Evolutionary conservation across 352 stramenopile species (phyloP), one percentile per base, ranked within the genome.

Genomic region (Phytophthora kernoviae): DNA sequence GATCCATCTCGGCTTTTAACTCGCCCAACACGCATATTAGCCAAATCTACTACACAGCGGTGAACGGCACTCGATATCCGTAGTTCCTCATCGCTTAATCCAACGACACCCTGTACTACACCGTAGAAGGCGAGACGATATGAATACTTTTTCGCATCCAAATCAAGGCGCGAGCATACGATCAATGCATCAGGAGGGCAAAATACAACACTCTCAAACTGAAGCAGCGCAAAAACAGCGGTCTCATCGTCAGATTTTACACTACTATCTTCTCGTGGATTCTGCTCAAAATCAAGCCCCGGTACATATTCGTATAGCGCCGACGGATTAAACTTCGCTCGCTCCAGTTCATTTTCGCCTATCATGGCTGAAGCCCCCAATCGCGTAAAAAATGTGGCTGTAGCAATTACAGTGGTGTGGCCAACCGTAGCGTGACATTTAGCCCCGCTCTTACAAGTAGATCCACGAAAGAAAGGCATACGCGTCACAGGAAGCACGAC

Each of bases 91-190:
- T 48, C 10, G 9, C 56, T 48, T 5, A 55, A 55, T 2, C 61
- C 63, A 15, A 88, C 75, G n/a, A 81, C 58, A 4, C 60, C 65
- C 5, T 75, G 56, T 17, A 94, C 58, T 11, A 49, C 55, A 0
- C 83, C 87, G 41, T 93, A 77, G 45, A 94, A 94, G 6, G 81
- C 84, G 21, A 96, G 57, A 5, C 87, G 85, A 62, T 84, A 94
- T 4, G 74, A 52, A 40, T 77, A 73, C 9, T 66, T 67, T 43
- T 90, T 91, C 0, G 78, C 68, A 22, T 91, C 77, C 2, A 88
- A 59, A 54, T 94, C 87, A 1, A 94, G 70, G 1, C 86, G 84
- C 2, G 79, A 92, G 43, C 85, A 91, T 14, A 96, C 83, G 3
- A 93, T 65, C 4, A 93, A 54, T 0, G 71, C 64, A 1, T 65